phyloP scores from a whole-genome alignment of 2,329 filamentous ascomycete genomes.

The Metarhizium album region DNA sequence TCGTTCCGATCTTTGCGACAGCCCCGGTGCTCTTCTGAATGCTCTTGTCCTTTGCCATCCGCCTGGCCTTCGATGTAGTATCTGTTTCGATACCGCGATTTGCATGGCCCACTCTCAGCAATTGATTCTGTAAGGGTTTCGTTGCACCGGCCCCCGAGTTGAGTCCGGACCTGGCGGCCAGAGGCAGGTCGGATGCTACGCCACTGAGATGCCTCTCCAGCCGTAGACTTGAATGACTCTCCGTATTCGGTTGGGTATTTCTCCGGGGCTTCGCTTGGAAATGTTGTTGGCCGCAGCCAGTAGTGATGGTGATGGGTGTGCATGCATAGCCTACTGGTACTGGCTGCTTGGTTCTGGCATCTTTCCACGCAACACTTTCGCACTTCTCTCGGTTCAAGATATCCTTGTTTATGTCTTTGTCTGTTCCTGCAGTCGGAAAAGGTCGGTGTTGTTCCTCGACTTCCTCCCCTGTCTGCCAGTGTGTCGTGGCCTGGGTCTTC shows the following conservation, averaged over 20 bases:
- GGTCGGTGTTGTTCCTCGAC: neutral
- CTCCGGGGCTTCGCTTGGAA: neutral
- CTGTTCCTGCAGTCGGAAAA: neutral
- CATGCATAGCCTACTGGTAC: conserved; percentile 28
- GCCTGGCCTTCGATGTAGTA: conserved; percentile 18
- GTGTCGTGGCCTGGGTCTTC: neutral
- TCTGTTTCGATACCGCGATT: conserved; percentile 15
- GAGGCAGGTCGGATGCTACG: conserved; percentile 14
- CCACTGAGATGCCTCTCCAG: conserved; percentile 3
- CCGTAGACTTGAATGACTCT: neutral
- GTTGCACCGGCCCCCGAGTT: conserved; percentile 11
- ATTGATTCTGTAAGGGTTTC: conserved; percentile 15
- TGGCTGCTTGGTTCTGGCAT: neutral
- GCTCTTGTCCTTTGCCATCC: conserved; percentile 9
- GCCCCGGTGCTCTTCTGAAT: neutral
- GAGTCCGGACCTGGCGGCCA: conserved; percentile 9
- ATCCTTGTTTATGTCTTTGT: neutral
- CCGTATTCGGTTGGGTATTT: neutral
- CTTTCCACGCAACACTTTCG: neutral
- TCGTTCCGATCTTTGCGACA: neutral
- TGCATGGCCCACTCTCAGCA: conserved; percentile 13
- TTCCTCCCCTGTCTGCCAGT: neutral
- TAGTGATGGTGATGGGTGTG: conserved; percentile 55
- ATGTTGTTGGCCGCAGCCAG: conserved; percentile 32
- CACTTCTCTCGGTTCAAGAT: neutral